Evolutionary conservation across 768 basidiomycete species (phyloP).

Genomic region (Plicaturopsis crispa): DNA sequence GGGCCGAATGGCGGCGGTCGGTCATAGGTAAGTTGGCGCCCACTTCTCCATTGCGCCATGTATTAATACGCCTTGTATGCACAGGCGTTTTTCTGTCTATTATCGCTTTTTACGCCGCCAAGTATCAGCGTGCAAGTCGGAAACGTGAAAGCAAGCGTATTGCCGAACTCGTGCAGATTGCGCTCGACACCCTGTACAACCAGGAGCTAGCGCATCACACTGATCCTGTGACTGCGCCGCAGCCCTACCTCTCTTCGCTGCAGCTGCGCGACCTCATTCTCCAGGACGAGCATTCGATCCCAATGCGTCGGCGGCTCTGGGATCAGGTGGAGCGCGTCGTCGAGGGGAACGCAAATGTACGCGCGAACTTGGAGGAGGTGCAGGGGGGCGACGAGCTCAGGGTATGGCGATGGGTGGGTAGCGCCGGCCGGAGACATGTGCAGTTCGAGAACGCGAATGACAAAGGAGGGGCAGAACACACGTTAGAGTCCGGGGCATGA

Average conservation of each 20-base stretch:
- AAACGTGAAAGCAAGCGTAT: constrained; percentile 58
- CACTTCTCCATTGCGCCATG: constrained; percentile 5
- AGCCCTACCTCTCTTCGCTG: constrained; percentile 75
- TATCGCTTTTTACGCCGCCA: constrained; percentile 8
- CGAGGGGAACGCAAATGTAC: constrained; percentile 87
- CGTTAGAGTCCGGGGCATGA: neutral
- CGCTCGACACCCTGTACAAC: constrained; percentile 71
- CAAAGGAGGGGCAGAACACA: too few species aligned
- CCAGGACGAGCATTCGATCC: constrained; percentile 71
- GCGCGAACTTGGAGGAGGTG: constrained; percentile 77
- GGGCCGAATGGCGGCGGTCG: constrained; percentile 60
- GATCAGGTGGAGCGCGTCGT: constrained; percentile 76
- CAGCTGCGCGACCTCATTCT: constrained; percentile 85
- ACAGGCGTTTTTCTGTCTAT: constrained; percentile 26
- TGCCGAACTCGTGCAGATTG: constrained; percentile 68
- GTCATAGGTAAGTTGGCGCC: constrained; percentile 45
- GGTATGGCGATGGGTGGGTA: constrained; percentile 91
- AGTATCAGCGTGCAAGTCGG: constrained; percentile 37
- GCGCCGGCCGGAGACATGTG: constrained; percentile 27
- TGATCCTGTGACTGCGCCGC: constrained; percentile 68
- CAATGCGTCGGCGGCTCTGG: constrained; percentile 66
- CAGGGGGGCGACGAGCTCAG: constrained; percentile 81
- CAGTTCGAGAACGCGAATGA: constrained; percentile 19
- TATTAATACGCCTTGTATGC: constrained; percentile 15
- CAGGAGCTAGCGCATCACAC: constrained; percentile 79